A percentile compares a stretch with the other conserved stretches of the same genome.
Conservation (phyloP, 768 basidiomycete genomes). For the Suillus paluster region DNA sequence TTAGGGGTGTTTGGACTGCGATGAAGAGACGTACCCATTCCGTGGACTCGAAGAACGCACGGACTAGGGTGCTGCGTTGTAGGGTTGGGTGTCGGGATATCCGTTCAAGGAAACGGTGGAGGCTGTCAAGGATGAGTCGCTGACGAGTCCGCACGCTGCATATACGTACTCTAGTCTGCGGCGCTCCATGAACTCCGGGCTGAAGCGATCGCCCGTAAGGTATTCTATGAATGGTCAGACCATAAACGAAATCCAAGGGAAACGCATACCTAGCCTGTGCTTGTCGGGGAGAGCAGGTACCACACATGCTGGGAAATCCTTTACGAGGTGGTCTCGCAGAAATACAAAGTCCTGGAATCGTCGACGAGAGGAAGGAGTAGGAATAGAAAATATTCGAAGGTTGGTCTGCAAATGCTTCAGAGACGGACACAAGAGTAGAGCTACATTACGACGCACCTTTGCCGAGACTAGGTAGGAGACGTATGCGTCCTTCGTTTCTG, state of each 20-base stretch:
- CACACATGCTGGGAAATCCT: constrained; percentile 97
- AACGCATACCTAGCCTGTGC: constrained; percentile 83
- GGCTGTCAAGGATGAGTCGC: constrained; percentile 46
- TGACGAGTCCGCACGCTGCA: background rate
- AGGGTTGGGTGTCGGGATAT: constrained; percentile 93
- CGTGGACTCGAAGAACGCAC: constrained; percentile 93
- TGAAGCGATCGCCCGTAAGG: constrained; percentile 96
- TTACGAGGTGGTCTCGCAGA: constrained; percentile 82
- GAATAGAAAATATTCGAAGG: constrained; percentile 80
- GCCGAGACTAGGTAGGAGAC: constrained; percentile 92
- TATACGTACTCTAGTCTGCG: constrained; percentile 81
- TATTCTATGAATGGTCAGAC: constrained; percentile 66
- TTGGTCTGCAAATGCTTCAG: constrained; percentile 68
- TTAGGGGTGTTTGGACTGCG: constrained; percentile 9
- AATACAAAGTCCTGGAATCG: constrained; percentile 98
- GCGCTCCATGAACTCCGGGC: constrained; percentile 95
- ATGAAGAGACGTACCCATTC: constrained; percentile 82
- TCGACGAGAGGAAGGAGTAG: constrained; percentile 76
- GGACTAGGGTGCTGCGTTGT: constrained; percentile 87
- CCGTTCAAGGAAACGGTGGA: constrained; percentile 91
- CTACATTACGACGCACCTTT: constrained; percentile 58
- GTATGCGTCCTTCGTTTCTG: constrained; percentile 97
- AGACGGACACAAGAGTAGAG: background rate
- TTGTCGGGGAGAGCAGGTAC: constrained; percentile 97
- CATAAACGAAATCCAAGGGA: background rate